Evolutionary conservation across 306 rosid species (phyloP).

Genomic region (Calophaca sinica): DNA sequence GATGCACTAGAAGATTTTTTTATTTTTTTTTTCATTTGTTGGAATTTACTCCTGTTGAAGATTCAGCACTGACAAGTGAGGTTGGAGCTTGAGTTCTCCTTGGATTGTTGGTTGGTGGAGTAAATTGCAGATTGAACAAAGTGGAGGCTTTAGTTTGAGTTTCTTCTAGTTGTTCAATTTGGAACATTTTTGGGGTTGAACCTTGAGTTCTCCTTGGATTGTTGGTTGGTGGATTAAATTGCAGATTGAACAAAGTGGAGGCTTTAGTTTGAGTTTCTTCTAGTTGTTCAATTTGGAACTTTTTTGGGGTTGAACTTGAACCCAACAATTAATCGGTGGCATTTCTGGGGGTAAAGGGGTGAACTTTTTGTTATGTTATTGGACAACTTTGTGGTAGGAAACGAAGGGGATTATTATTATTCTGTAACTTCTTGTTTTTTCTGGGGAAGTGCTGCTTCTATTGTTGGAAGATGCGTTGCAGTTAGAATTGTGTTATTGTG

Average conservation of each 20-base stretch:
- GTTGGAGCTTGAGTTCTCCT: background rate
- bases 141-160: constrained; percentile 45
- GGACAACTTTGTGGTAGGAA: constrained; percentile 38
- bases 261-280: no score
- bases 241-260: no score
- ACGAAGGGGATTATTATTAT: constrained; percentile 26
- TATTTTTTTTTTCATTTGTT: constrained; percentile 16
- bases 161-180: constrained; percentile 12
- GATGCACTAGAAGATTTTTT: background rate
- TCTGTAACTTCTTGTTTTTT: constrained; percentile 25
- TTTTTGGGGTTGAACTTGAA: constrained; percentile 27
- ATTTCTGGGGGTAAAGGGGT: constrained; percentile 38
- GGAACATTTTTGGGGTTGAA: background rate
- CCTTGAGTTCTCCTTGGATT: no score
- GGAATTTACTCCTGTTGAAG: constrained; percentile 21
- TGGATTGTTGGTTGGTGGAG: constrained; percentile 23
- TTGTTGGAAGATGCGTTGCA: constrained; percentile 20
- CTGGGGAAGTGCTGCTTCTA: constrained; percentile 44
- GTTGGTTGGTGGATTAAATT: no score
- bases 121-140: constrained; percentile 31
- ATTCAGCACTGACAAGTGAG: constrained; percentile 16
- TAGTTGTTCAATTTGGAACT: no score
- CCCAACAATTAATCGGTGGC: constrained; percentile 41
- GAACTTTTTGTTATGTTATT: constrained; percentile 48
- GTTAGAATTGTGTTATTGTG: no score